These are phyloP conservation scores for Herpetomonas samuelpessoai DNA, from an alignment of 208 protist genomes.

Conservation along the genomic window DNA sequence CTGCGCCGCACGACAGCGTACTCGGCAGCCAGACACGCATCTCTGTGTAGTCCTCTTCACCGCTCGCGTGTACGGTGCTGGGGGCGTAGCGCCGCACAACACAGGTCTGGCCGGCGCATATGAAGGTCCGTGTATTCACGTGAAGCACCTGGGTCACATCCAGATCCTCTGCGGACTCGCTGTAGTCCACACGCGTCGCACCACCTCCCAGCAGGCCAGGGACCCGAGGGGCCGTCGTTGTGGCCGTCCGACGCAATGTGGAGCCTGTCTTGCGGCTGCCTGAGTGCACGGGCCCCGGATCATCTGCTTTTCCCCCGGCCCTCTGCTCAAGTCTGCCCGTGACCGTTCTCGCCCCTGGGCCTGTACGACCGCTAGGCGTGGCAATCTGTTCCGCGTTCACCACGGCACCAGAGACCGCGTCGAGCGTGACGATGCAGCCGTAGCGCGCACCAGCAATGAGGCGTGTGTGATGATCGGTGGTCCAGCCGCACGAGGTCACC, in stretches of 20 bases:
- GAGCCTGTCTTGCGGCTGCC: neutral
- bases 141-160: slow-evolving; percentile 46
- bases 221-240: neutral
- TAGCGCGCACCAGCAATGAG: slow-evolving; percentile 62
- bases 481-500: slow-evolving; percentile 60
- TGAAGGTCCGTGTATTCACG: slow-evolving; percentile 44
- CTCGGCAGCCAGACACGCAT: slow-evolving; percentile 55
- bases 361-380: neutral
- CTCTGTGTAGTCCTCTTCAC: slow-evolving; percentile 53
- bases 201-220: neutral
- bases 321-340: neutral
- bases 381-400: slow-evolving; percentile 49
- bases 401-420: slow-evolving; percentile 39
- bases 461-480: slow-evolving; percentile 41
- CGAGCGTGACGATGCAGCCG: slow-evolving; percentile 60
- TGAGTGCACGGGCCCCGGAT: neutral
- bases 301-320: slow-evolving; percentile 1
- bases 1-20: too few species aligned
- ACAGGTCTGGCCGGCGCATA: slow-evolving; percentile 58
- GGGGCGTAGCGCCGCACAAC: slow-evolving; percentile 48
- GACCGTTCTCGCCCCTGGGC: neutral
- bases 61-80: slow-evolving; percentile 43
- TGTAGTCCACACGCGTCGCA: neutral
- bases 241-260: neutral
- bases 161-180: slow-evolving; percentile 14